Percentiles rank a stretch among this genome's conserved stretches.
These are phyloP conservation scores for Aureobasidium sp. DNA, from an alignment of 2,329 filamentous ascomycete species.

Conservation along the genomic window DNA sequence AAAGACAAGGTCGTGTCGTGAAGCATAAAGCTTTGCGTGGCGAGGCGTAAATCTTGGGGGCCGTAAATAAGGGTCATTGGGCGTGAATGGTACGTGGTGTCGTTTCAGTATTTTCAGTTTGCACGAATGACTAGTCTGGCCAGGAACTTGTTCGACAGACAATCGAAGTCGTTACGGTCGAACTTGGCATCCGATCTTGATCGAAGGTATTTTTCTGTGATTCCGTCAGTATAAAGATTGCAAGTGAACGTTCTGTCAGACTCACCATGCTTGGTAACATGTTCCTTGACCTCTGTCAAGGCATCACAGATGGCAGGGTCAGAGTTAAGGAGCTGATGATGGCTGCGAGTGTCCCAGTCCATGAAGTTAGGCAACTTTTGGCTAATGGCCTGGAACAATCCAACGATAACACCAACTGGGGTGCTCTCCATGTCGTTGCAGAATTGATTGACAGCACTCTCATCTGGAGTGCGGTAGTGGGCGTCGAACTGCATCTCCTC, in stretches of 20 bases:
- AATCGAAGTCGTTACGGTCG: slow-evolving; percentile 88
- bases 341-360: slow-evolving; percentile 89
- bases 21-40: slow-evolving; percentile 12
- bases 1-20: slow-evolving; percentile 15
- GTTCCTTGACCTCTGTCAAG: slow-evolving; percentile 89
- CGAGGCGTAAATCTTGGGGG: not conserved
- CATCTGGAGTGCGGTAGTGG: slow-evolving; percentile 87
- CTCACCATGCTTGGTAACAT: slow-evolving; percentile 91
- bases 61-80: slow-evolving; percentile 18
- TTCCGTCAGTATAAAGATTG: slow-evolving; percentile 17
- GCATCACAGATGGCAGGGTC: slow-evolving; percentile 89
- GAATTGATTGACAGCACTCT: slow-evolving; percentile 82
- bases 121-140: slow-evolving; percentile 94
- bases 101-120: slow-evolving; percentile 50
- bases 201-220: slow-evolving; percentile 75
- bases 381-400: slow-evolving; percentile 94
- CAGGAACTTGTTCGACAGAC: slow-evolving; percentile 92
- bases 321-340: slow-evolving; percentile 84
- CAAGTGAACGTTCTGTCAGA: slow-evolving; percentile 18
- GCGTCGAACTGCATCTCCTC: slow-evolving; percentile 99
- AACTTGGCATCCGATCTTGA: slow-evolving; percentile 74
- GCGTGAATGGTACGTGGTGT: slow-evolving; percentile 4
- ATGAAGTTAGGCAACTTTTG: slow-evolving; percentile 89
- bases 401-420: slow-evolving; percentile 91
- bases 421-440: slow-evolving; percentile 95